Conservation (phyloP, 306 rosid genomes). For the Quercus gilva region DNA sequence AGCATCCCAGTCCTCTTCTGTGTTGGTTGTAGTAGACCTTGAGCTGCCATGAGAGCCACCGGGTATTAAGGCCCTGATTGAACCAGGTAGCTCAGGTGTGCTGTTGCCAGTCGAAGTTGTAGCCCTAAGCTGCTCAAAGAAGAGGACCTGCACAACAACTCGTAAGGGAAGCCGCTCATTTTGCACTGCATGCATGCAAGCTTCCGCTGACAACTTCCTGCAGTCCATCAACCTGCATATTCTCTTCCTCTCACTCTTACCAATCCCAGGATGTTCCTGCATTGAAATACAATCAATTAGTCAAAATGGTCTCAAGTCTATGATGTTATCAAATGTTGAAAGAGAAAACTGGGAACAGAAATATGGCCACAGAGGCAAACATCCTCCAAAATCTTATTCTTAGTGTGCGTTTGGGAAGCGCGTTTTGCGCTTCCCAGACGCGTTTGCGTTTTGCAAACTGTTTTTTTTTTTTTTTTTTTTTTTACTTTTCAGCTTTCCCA, state of each 20-base stretch:
- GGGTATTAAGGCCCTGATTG: slow-evolving; percentile 61
- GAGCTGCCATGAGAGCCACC: slow-evolving; percentile 82
- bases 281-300: slow-evolving; percentile 14
- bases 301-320: background rate
- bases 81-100: slow-evolving; percentile 63
- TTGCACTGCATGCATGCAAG: slow-evolving; percentile 94
- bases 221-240: slow-evolving; percentile 91
- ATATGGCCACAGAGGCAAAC: background rate
- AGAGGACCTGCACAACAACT: slow-evolving; percentile 84
- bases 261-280: slow-evolving; percentile 91
- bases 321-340: background rate
- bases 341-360: background rate
- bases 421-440: no score
- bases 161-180: slow-evolving; percentile 90
- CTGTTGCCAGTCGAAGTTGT: slow-evolving; percentile 54
- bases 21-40: slow-evolving; percentile 76
- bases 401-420: no score
- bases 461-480: no score
- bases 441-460: no score
- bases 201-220: slow-evolving; percentile 78
- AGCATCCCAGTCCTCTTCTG: slow-evolving; percentile 87
- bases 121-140: slow-evolving; percentile 82
- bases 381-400: background rate
- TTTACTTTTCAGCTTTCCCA: no score
- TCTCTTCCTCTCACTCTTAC: slow-evolving; percentile 81